Base-by-base conservation (phyloP, 2,329 filamentous ascomycete genomes). In the Cordyceps militaris region DNA sequence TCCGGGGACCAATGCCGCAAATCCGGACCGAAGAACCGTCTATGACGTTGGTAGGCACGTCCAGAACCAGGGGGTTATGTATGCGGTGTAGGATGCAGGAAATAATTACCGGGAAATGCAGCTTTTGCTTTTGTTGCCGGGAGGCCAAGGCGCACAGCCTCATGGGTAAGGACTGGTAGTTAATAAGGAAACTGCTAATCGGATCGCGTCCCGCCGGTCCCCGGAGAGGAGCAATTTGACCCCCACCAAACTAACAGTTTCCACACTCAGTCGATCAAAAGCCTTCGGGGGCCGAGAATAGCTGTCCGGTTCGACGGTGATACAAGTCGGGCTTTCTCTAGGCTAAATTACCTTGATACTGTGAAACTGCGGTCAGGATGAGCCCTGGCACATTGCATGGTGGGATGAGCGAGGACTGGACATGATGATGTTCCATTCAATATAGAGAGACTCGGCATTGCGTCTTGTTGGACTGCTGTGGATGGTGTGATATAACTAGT, bases 1-100 rank as follows among this genome's bases (percentile, higher is more conserved):
- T 9, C 21, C 14, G 30, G 36, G 16, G 32, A 38, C 26, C 28
- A 50, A 28, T 38, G 30, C 57, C 58, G 53, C 53, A 42, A 57
- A 34, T 52, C 57, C 58, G 53, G 58, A 52, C 58, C 58, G 58
- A 57, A 34, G 53, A 19, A 26, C 58, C 51, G 46, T 24, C 40
- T 47, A 38, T 51, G 51, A 51, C 46, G 57, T 59, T 30, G 46
- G n/a, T 49, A 7, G 34, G 16, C 28, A 28, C 19, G 26, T 44
- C 7, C 11, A 30, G 53, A 48, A 48, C 28, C 16, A 28, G 32
- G 24, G 23, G 44, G 11, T 46, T n/a, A 52, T 53, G 56, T n/a
- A 52, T 53, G 56, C 40, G 48, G 47, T 47, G 56, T 47, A 47
- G 23, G 38, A 26, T 47, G 28, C 11, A 21, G 36, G 34, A 24